phyloP scores from a whole-genome alignment of 208 protist genomes.

The Leishmania arabica region DNA sequence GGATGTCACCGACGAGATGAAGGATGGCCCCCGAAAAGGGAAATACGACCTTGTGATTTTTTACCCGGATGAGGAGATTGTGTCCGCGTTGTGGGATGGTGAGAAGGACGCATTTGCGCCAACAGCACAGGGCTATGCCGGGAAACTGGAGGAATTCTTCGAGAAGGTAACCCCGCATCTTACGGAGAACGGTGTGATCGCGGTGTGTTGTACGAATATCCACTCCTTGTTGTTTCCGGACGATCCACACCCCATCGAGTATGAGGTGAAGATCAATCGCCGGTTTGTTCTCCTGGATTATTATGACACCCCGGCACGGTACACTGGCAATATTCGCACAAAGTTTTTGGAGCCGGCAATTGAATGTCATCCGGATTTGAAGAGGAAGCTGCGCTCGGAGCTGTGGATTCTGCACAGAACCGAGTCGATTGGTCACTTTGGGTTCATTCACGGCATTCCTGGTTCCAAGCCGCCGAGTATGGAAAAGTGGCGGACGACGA shows the following conservation, averaged over 20 bases:
- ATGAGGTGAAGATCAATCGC: slow-evolving; percentile 87
- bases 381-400: slow-evolving; percentile 72
- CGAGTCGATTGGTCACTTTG: slow-evolving; percentile 74
- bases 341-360: slow-evolving; percentile 30
- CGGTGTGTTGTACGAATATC: slow-evolving; percentile 85
- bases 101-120: slow-evolving; percentile 54
- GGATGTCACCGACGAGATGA: background rate
- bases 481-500: slow-evolving; percentile 29
- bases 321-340: slow-evolving; percentile 32
- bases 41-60: slow-evolving; percentile 80
- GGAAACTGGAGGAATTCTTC: slow-evolving; percentile 85
- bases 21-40: slow-evolving; percentile 3
- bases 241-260: slow-evolving; percentile 83
- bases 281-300: slow-evolving; percentile 92
- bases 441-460: slow-evolving; percentile 85
- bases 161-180: slow-evolving; percentile 62
- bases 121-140: slow-evolving; percentile 50
- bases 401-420: slow-evolving; percentile 88
- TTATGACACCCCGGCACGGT: slow-evolving; percentile 76
- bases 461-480: slow-evolving; percentile 67
- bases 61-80: slow-evolving; percentile 78
- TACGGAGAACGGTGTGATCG: slow-evolving; percentile 74
- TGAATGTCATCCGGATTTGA: slow-evolving; percentile 26
- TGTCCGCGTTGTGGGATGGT: slow-evolving; percentile 39
- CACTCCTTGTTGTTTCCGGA: slow-evolving; percentile 66